Evolutionary conservation across 2,329 filamentous ascomycete species (phyloP), one percentile per base, ranked within the genome.

Genomic region (Trichoderma aggressivum): DNA sequence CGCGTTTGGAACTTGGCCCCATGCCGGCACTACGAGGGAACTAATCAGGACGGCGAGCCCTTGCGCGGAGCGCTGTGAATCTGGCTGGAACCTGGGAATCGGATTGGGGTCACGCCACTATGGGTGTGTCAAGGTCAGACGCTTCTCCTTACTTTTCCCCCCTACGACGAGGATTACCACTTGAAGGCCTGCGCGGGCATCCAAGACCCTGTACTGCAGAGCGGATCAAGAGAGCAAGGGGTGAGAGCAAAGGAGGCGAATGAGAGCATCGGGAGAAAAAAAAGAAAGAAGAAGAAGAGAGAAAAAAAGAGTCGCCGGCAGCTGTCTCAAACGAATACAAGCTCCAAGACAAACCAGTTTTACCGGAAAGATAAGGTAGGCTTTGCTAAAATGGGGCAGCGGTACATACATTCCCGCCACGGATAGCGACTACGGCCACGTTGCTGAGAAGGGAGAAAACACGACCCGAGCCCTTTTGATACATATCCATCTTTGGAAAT

Each of bases 71-170:
- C 28, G 72, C 72, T 71, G 75, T 68, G 72, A 79, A 59, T 79
- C 78, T 77, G 75, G 71, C 47, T 78, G 78, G 77, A 75, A 77
- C 76, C 74, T 73, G 74, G 71, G 74, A 72, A 79, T 79, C 77
- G 77, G 73, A 47, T 53, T 65, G 28, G 34, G 21, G 70, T 65
- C 70, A 62, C 70, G 70, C 70, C 70, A 71, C 70, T 53, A 24
- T 34, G 24, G 28, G 18, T 7, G 28, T 59, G 18, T 24, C 6
- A 26, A 39, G 34, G 61, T 32, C 58, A 62, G 43, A 72, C 75
- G 59, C 36, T 50, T 28, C 58, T 66, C 56, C 30, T 67, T 63
- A 55, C 30, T 60, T 64, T 65, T 16, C 39, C 34, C 39, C 39
- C n/a, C 39, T 43, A 43, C 39, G 39, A n/a, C 39, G 43, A 50